These are phyloP conservation scores for Podospora bellae-mahoneyi DNA, from an alignment of 495 filamentous ascomycete genomes.

Conservation along the genomic window DNA sequence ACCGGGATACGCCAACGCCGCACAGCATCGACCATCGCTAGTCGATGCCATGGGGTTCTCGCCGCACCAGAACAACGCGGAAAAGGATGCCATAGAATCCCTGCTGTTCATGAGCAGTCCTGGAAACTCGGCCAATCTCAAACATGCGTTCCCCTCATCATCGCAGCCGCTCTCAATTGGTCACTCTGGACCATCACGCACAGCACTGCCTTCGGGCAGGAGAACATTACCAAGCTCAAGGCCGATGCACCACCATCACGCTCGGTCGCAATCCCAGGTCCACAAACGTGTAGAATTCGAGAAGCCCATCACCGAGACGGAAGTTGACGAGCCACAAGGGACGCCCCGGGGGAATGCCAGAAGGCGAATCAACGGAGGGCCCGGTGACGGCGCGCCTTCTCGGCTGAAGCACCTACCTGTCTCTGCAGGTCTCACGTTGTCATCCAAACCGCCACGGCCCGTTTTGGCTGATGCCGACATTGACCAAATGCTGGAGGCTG, in stretches of 20 bases:
- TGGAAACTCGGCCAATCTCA: conserved; percentile 62
- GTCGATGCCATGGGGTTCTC: conserved; percentile 58
- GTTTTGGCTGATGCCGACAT: conserved; percentile 43
- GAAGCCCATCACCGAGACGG: conserved; percentile 43
- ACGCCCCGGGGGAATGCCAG: conserved; percentile 41
- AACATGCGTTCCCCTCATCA: conserved; percentile 44
- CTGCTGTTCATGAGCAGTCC: conserved; percentile 86
- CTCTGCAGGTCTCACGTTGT: conserved; percentile 38
- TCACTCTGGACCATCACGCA: conserved; percentile 28
- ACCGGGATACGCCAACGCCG: conserved; percentile 20
- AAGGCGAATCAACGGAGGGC: conserved; percentile 36
- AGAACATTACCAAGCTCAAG: conserved; percentile 46
- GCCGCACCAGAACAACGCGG: conserved; percentile 54
- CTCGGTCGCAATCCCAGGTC: conserved; percentile 31
- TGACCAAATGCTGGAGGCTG: conserved; percentile 47
- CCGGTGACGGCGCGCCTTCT: conserved; percentile 16
- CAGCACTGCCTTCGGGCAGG: conserved; percentile 42
- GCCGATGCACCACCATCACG: conserved; percentile 39
- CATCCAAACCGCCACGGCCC: conserved; percentile 34
- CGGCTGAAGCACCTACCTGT: conserved; percentile 38
- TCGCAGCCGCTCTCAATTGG: conserved; percentile 32
- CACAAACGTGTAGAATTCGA: conserved; percentile 48
- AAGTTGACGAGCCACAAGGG: conserved; percentile 42
- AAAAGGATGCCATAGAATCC: conserved; percentile 85
- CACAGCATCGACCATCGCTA: conserved; percentile 51